These are phyloP conservation scores for Pseudoneurospora amorphoporcata DNA, from an alignment of 495 filamentous ascomycete species.

Conservation along the genomic window DNA sequence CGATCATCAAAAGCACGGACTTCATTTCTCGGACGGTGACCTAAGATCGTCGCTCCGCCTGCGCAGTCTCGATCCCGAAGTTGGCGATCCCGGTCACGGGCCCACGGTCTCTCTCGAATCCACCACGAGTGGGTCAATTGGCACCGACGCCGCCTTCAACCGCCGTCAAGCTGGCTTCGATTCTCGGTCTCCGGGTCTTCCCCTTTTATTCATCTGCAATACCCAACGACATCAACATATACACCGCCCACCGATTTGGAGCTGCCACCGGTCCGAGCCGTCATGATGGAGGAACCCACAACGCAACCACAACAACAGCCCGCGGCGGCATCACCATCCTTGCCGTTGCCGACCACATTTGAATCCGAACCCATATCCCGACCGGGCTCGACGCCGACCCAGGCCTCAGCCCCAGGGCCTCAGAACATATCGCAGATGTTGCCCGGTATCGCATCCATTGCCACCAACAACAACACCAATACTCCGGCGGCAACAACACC, in stretches of 20 bases:
- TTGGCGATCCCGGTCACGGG: background rate
- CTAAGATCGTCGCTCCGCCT: background rate
- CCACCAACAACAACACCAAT: slow-evolving; percentile 18
- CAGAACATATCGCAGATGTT: slow-evolving; percentile 38
- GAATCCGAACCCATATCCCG: slow-evolving; percentile 40
- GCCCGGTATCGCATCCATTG: slow-evolving; percentile 52
- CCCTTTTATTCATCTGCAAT: slow-evolving; percentile 15
- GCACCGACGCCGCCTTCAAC: background rate
- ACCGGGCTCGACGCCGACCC: slow-evolving; percentile 38
- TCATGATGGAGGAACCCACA: slow-evolving; percentile 28
- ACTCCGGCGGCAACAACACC: slow-evolving; percentile 37
- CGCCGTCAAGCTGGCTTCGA: slow-evolving; percentile 22
- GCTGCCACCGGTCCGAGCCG: slow-evolving; percentile 11
- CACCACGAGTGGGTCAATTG: background rate
- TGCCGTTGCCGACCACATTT: slow-evolving; percentile 24
- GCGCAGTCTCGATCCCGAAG: background rate
- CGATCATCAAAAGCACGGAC: background rate
- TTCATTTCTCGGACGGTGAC: background rate
- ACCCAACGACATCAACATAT: slow-evolving; percentile 5
- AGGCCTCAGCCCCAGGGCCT: slow-evolving; percentile 15
- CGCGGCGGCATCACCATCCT: slow-evolving; percentile 9
- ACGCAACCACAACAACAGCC: slow-evolving; percentile 2
- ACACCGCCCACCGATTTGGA: slow-evolving; percentile 22
- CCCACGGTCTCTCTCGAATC: background rate
- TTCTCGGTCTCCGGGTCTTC: slow-evolving; percentile 26